Evolutionary conservation across 129 eudicot genomes (phyloP).

Genomic region (Ambrosia trifida): DNA sequence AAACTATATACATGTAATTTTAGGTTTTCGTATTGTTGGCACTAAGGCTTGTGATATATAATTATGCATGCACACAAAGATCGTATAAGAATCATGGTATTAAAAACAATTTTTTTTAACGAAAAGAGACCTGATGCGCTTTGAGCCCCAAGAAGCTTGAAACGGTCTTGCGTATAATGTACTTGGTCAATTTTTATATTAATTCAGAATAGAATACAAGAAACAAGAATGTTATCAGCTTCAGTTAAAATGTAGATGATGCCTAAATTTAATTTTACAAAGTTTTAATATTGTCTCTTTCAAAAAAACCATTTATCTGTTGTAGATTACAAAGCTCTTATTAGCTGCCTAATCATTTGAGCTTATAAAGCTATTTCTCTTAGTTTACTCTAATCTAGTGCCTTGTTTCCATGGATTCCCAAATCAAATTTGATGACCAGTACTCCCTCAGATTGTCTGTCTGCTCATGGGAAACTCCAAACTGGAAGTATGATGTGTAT

Average conservation of each 20-base stretch:
- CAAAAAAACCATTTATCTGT: slow-evolving; percentile 5
- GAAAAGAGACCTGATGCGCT: no score
- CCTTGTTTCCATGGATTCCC: slow-evolving; percentile 22
- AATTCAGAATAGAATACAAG: no score
- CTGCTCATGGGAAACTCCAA: slow-evolving; percentile 19
- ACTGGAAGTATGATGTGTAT: slow-evolving; percentile 26
- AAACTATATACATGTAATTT: no score
- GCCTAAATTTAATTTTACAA: neutral
- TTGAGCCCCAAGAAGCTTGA: no score
- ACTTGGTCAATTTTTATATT: no score
- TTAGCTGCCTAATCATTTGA: neutral
- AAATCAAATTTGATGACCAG: neutral
- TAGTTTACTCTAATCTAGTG: neutral
- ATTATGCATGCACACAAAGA: no score
- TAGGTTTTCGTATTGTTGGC: no score
- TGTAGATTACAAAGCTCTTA: slow-evolving; percentile 15
- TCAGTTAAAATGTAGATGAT: slow-evolving; percentile 2
- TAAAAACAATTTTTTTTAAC: no score
- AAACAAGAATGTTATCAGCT: no score
- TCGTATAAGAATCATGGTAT: no score
- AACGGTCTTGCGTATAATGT: no score
- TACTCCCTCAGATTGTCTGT: slow-evolving; percentile 13
- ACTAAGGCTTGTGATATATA: no score
- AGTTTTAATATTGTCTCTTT: slow-evolving; percentile 13
- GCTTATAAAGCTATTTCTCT: neutral